These are phyloP conservation scores for Tuber indicum DNA, from an alignment of 495 filamentous ascomycete species.

Conservation along the genomic window DNA sequence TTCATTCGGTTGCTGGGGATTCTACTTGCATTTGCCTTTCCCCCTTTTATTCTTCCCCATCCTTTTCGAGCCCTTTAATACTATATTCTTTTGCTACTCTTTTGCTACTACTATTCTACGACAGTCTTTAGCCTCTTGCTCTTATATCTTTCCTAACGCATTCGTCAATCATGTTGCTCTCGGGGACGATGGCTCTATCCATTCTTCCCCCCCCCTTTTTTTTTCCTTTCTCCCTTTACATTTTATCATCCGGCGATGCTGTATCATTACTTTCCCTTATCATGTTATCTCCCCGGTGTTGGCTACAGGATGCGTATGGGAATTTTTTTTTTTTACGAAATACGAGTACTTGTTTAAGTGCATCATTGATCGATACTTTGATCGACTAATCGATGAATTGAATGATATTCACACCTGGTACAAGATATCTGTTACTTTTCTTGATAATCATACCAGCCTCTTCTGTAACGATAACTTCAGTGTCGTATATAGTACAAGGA, in stretches of 20 bases:
- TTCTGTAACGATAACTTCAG: neutral
- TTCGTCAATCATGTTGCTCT: neutral
- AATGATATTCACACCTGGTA: neutral
- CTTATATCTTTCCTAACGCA: neutral
- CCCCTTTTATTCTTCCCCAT: neutral
- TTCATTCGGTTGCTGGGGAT: neutral
- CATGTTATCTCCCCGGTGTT: neutral
- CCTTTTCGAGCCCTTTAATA: neutral
- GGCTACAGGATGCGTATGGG: neutral
- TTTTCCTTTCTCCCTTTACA: neutral
- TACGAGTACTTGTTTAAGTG: neutral
- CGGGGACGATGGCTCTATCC: neutral
- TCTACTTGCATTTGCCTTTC: neutral
- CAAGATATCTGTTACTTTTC: neutral
- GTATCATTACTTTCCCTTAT: neutral
- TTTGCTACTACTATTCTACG: neutral
- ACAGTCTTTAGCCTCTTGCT: neutral
- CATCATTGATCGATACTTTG: neutral
- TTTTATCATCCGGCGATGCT: neutral
- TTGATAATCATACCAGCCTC: neutral
- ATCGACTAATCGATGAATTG: neutral
- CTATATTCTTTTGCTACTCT: neutral
- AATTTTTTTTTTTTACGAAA: neutral
- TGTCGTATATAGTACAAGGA: neutral
- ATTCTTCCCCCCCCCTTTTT: neutral